phyloP scores from a whole-genome alignment of 306 rosid species.

The Rubus idaeus region DNA sequence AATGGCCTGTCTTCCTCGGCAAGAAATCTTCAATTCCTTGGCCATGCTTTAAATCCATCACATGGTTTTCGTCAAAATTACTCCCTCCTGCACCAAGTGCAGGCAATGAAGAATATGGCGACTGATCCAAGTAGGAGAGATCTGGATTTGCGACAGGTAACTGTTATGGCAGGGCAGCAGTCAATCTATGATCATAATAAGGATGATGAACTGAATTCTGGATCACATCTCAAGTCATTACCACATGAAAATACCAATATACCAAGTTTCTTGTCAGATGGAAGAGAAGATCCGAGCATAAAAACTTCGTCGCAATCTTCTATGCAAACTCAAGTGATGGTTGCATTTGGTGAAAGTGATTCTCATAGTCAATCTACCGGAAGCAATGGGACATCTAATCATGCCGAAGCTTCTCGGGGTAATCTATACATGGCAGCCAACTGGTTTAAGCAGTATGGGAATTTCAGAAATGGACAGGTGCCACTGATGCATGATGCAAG shows the following conservation, averaged over 20 bases:
- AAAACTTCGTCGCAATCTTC: constrained; percentile 24
- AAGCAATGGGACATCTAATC: constrained; percentile 23
- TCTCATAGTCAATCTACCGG: constrained; percentile 33
- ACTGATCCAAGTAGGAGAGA: constrained; percentile 30
- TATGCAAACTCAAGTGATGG: constrained; percentile 32
- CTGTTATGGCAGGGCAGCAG: constrained; percentile 30
- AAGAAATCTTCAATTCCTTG: constrained; percentile 25
- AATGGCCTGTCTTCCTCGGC: constrained; percentile 26
- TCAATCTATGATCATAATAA: constrained; percentile 26
- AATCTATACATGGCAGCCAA: constrained; percentile 31
- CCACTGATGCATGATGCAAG: constrained; percentile 34
- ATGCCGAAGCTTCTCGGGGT: constrained; percentile 30
- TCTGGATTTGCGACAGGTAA: constrained; percentile 29
- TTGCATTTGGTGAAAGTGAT: constrained; percentile 31
- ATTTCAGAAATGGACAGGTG: constrained; percentile 42
- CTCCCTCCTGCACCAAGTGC: constrained; percentile 28
- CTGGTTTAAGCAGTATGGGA: constrained; percentile 41
- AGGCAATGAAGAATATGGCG: constrained; percentile 35
- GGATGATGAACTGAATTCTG: constrained; percentile 32
- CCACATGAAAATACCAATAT: constrained; percentile 25
- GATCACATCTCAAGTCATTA: constrained; percentile 21
- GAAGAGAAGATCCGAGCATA: constrained; percentile 36
- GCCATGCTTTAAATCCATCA: constrained; percentile 29
- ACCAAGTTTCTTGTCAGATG: constrained; percentile 32
- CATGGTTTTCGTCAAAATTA: constrained; percentile 29